Base-by-base conservation (phyloP, 768 basidiomycete species). In the Hysterangium stoloniferum region DNA sequence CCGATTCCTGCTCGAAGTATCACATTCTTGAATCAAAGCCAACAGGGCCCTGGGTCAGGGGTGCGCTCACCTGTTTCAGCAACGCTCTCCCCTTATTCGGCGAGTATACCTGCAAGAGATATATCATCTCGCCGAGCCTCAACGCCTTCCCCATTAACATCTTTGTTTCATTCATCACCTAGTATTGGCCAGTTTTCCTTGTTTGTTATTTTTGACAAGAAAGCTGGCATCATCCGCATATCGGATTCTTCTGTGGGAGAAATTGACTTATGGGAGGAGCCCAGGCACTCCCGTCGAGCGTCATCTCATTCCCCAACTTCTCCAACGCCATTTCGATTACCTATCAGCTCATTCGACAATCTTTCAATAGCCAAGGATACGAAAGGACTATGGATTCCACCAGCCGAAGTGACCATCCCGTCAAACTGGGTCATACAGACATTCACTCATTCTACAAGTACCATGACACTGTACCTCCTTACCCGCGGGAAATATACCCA, bases 151-250 rank as follows among this genome's bases (percentile, higher is more conserved):
- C 20, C 24, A n/a, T 7, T 41, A 28, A 9, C 29, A 13, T 27
- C 45, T 24, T 54, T 17, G 25, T 17, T 15, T 13, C 8, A 13
- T 11, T 28, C 37, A 25, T 41, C 48, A 5, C 58, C 65, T 13
- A 61, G 72, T 53, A 69, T 34, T 7, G 82, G 82, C 17, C 86
- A 89, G 57, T 77, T 86, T 59, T 80, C 79, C 57, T 67, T 92
- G n/a, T 90, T 90, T 60, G 79, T 87, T 51, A 68, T 82, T 20
- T 92, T 92, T 61, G 89, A 92, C 64, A 91, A 91, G 68, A 92
- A 86, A 60, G 87, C 87, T 2, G 78, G 80, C n/a, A 69, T 86
- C 65, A 89, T 92, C 57, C 83, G 89, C 19, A 62, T 91, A 20
- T 77, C 79, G 4, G 88, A 91, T 63, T 79, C 89, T 27, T 81